Percentiles rank a stretch among this genome's conserved stretches.
Conservation (phyloP, 768 basidiomycete genomes). For the Mycena galericulata region DNA sequence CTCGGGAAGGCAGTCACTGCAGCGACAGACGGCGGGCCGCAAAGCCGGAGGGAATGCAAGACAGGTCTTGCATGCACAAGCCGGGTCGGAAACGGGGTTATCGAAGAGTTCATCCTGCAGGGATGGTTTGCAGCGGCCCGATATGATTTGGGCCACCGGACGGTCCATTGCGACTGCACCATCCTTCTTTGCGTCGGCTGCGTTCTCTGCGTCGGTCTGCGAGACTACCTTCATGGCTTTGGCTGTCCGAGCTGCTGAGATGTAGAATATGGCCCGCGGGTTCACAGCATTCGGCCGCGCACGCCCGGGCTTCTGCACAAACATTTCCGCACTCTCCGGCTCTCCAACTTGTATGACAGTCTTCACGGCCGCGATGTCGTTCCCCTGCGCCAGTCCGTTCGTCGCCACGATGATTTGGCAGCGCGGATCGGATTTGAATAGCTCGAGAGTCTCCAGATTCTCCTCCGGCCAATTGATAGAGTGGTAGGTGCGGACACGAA, state of each 20-base stretch:
- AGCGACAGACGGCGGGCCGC: not conserved
- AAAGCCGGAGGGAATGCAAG: not conserved
- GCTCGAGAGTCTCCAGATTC: not conserved
- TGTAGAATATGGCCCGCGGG: constrained; percentile 15
- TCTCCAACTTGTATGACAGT: constrained; percentile 11
- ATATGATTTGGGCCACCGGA: not conserved
- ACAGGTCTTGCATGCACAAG: not conserved
- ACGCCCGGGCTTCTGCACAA: constrained; percentile 4
- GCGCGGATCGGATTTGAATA: not conserved
- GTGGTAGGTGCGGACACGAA: not conserved
- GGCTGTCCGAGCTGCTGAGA: not conserved
- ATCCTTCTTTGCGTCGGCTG: not conserved
- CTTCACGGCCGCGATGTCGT: constrained; percentile 1
- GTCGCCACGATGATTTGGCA: constrained; percentile 10
- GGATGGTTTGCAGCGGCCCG: not conserved
- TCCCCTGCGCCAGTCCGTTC: not conserved
- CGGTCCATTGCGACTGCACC: not conserved
- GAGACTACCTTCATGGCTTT: not conserved
- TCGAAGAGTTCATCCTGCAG: not conserved
- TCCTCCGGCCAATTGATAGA: not conserved
- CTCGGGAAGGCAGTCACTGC: constrained; percentile 7
- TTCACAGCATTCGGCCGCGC: not conserved
- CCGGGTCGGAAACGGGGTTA: not conserved
- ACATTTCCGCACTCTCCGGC: not conserved
- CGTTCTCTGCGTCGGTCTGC: constrained; percentile 11